Base-by-base conservation (phyloP, 2,329 filamentous ascomycete genomes). In the Anisogramma anomala region DNA sequence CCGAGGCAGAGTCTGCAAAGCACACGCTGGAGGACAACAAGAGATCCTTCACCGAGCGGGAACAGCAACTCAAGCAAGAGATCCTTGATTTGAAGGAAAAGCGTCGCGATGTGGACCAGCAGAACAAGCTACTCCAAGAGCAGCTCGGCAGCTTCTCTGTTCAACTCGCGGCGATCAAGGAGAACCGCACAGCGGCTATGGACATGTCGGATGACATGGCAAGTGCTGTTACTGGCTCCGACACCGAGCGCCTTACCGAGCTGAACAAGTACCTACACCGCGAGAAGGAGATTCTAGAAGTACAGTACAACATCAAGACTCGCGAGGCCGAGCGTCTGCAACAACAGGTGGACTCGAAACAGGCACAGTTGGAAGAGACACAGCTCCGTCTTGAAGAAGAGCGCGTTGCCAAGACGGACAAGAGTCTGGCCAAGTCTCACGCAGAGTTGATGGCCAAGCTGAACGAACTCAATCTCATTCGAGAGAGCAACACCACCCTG, bases 221-320 rank as follows among this genome's bases (percentile, higher is more conserved):
- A 10, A 60, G 69, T 1, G 61, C 71, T 13, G 62, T 69, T 6
- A 64, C 74, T 4, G 70, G 77, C 37, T 68, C 76, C 26, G 77
- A 75, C 30, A 66, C 79, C 8, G 84, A 86, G 50, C 84, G 84
- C 39, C 74, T 94, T 8, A 83, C 91, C 47, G 89, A 96, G 54
- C 76, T 98, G 42, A 93, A 94, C 62, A 82, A 77, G 47, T 98
- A 91, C 59, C 68, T 98, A 47, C 82, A 89, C 33, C 82, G 86
- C 31, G 93, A 98, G 63, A 98, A 96, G 67, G 91, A 96, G 58
- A 96, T 98, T 50, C 74, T 95, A 7, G 89, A 98, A 52, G 85
- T 95, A n/a, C 89, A 96, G 55, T 84, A 87, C 53, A 88, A 95
- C 52, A 70, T 96, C 33, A 88, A 89, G 53, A 72, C 79, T 0